Conservation (phyloP, 1,284 basidiomycete species). For the Heliocybe sulcata region DNA sequence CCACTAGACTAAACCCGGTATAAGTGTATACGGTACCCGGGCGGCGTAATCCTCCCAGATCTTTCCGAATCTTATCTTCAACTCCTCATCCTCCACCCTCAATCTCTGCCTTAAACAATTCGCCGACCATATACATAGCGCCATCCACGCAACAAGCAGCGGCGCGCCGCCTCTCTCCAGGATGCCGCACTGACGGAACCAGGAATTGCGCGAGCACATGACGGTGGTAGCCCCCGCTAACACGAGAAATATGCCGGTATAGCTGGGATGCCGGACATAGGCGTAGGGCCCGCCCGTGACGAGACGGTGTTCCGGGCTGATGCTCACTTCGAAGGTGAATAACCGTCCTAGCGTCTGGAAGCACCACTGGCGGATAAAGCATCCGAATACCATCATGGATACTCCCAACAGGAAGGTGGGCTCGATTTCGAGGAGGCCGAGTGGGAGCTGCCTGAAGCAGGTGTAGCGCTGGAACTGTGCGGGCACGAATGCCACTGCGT, state of each 20-base stretch:
- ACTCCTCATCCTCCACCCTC: background rate
- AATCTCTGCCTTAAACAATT: background rate
- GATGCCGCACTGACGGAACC: constrained; percentile 3
- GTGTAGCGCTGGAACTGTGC: background rate
- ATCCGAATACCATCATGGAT: constrained; percentile 3
- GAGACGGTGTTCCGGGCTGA: constrained; percentile 6
- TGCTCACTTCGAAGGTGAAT: constrained; percentile 8
- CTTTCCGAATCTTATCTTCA: background rate
- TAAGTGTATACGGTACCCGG: constrained; percentile 1
- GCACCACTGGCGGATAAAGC: constrained; percentile 20
- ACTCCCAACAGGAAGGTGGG: background rate
- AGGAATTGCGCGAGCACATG: constrained; percentile 2
- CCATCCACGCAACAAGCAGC: background rate
- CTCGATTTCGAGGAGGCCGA: background rate
- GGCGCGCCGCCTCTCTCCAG: background rate
- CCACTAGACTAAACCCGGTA: background rate
- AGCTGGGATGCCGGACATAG: constrained; percentile 8
- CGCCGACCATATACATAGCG: background rate
- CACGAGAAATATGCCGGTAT: constrained; percentile 2
- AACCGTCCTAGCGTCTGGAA: constrained; percentile 14
- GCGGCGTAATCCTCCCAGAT: background rate
- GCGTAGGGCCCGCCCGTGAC: constrained; percentile 8
- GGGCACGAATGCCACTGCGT: background rate
- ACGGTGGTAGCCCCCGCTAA: background rate
- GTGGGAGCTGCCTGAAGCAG: background rate